Conservation (phyloP, 768 basidiomycete genomes). For the Mycena indigotica region DNA sequence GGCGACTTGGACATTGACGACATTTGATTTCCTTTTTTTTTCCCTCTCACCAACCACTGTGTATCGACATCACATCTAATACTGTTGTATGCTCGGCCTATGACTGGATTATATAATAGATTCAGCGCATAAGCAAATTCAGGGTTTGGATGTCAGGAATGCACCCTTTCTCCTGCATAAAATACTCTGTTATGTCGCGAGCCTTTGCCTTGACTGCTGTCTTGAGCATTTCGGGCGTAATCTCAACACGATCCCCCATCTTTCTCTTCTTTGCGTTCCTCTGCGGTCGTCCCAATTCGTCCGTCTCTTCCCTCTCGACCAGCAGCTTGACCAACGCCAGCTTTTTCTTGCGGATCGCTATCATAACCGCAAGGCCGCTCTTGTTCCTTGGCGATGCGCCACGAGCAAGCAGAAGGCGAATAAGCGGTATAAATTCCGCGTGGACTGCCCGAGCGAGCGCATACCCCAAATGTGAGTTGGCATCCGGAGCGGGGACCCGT, state of each 20-base stretch:
- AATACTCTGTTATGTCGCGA: constrained; percentile 69
- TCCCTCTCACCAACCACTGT: constrained; percentile 17
- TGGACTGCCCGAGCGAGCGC: constrained; percentile 79
- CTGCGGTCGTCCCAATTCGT: constrained; percentile 26
- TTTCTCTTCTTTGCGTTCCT: constrained; percentile 50
- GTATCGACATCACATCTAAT: constrained; percentile 26
- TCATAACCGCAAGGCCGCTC: constrained; percentile 62
- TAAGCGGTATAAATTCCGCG: constrained; percentile 61
- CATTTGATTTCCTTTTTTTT: constrained; percentile 49
- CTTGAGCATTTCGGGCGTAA: constrained; percentile 61
- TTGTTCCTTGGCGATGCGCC: constrained; percentile 73
- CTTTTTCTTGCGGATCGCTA: constrained; percentile 76
- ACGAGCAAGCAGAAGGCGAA: constrained; percentile 67
- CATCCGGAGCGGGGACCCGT: constrained; percentile 43
- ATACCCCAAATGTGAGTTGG: constrained; percentile 79
- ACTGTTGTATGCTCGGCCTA: constrained; percentile 17
- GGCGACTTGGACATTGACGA: constrained; percentile 90
- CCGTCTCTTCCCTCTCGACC: constrained; percentile 56
- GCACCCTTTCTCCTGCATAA: constrained; percentile 69
- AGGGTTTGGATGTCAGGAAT: constrained; percentile 74
- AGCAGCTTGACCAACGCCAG: constrained; percentile 71
- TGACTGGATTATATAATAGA: constrained; percentile 21
- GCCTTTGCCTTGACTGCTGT: constrained; percentile 66
- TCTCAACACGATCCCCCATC: constrained; percentile 60
- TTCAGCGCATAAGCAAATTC: constrained; percentile 35